These are phyloP conservation scores for Termitomyces sp. DNA, from an alignment of 768 basidiomycete species.

Conservation along the genomic window DNA sequence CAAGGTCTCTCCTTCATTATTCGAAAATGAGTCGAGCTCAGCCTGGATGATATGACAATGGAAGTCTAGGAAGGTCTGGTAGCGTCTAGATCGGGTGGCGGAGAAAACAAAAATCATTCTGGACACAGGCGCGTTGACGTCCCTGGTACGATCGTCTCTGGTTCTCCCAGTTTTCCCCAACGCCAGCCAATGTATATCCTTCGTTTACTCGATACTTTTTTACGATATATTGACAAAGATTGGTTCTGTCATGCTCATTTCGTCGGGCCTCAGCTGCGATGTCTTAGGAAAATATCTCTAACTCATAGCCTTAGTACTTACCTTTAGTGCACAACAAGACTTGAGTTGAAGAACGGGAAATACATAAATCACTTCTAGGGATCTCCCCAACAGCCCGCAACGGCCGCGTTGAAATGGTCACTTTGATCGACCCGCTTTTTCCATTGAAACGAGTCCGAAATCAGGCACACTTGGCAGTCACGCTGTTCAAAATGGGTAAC, in stretches of 20 bases:
- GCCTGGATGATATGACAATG: neutral
- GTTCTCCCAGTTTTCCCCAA: neutral
- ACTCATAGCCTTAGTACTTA: neutral
- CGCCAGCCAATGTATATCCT: neutral
- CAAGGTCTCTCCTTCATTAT: neutral
- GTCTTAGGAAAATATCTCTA: neutral
- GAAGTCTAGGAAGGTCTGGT: neutral
- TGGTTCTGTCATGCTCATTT: neutral
- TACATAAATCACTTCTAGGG: too few relatives aligned
- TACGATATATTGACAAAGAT: neutral
- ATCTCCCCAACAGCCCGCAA: too few relatives aligned
- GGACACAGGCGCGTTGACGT: neutral
- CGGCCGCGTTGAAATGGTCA: neutral
- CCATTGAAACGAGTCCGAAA: neutral
- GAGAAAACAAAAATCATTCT: neutral
- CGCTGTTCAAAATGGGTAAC: neutral
- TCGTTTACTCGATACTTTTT: neutral
- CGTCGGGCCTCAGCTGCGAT: neutral
- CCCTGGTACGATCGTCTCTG: neutral
- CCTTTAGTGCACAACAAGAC: neutral
- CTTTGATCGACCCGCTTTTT: neutral
- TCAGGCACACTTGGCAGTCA: neutral
- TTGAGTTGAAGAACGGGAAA: neutral
- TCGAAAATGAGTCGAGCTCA: neutral
- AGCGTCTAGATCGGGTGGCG: neutral